Conservation (phyloP, 1,284 basidiomycete genomes). For the Sparassis latifolia region DNA sequence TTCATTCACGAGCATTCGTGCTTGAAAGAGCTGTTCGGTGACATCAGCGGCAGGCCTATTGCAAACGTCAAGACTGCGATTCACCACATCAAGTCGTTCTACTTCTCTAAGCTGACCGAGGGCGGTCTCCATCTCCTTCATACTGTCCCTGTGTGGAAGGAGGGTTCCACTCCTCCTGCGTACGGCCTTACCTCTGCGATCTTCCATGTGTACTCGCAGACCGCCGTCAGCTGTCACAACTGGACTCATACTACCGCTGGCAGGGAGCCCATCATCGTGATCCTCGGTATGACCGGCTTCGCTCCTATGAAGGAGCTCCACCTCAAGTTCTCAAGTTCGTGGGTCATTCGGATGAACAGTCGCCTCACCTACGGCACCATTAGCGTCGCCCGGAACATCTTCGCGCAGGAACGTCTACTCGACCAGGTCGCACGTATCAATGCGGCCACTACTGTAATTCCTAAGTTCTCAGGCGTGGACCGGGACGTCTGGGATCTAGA, state of each 20-base stretch:
- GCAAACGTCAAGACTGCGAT: constrained; percentile 23
- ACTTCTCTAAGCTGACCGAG: constrained; percentile 21
- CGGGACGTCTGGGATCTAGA: constrained; percentile 21
- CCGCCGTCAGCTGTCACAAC: constrained; percentile 15
- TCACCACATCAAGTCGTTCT: constrained; percentile 25
- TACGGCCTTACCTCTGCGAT: constrained; percentile 22
- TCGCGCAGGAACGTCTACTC: constrained; percentile 26
- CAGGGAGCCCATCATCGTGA: constrained; percentile 21
- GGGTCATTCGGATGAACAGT: constrained; percentile 19
- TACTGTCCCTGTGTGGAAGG: constrained; percentile 24
- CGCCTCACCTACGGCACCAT: constrained; percentile 24
- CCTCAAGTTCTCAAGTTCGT: constrained; percentile 19
- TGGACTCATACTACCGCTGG: constrained; percentile 14
- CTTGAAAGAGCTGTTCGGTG: constrained; percentile 16
- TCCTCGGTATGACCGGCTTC: constrained; percentile 24
- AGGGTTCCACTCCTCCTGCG: constrained; percentile 13
- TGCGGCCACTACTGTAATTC: constrained; percentile 25
- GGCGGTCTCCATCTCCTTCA: constrained; percentile 25
- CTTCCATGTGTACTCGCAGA: constrained; percentile 25
- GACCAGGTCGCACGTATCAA: constrained; percentile 23
- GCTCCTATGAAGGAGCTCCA: constrained; percentile 13
- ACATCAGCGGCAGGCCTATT: constrained; percentile 18
- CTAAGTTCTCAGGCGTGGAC: constrained; percentile 22
- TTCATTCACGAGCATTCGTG: constrained; percentile 25
- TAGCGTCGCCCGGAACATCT: constrained; percentile 20